A percentile compares a stretch with the other conserved stretches of the same genome.
Conservation (phyloP, 1,284 basidiomycete genomes). For the Vanrija sp. region DNA sequence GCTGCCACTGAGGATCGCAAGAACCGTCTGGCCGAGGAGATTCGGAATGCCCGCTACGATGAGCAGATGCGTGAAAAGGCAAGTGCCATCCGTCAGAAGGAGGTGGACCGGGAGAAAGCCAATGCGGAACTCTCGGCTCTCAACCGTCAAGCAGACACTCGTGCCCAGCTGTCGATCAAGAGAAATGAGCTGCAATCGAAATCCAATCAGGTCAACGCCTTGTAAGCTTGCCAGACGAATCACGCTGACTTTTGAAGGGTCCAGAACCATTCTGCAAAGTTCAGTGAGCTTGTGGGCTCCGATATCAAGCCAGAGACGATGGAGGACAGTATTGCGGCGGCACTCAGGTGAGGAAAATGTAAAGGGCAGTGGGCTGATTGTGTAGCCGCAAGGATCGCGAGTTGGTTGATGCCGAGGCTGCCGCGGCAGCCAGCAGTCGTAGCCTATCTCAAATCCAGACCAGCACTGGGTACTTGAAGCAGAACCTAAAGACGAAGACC, state of each 20-base stretch:
- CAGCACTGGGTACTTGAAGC: slow-evolving; percentile 58
- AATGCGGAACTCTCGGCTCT: slow-evolving; percentile 69
- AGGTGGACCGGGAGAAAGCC: slow-evolving; percentile 67
- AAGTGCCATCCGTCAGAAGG: slow-evolving; percentile 59
- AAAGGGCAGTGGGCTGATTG: background rate
- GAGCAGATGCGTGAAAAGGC: slow-evolving; percentile 62
- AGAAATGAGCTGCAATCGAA: slow-evolving; percentile 65
- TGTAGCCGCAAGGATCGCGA: slow-evolving; percentile 65
- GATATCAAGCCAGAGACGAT: slow-evolving; percentile 63
- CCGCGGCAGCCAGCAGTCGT: slow-evolving; percentile 55
- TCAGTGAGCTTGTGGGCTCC: slow-evolving; percentile 61
- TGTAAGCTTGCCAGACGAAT: slow-evolving; percentile 53
- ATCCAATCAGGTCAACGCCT: slow-evolving; percentile 60
- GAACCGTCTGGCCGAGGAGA: slow-evolving; percentile 58
- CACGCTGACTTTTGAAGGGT: slow-evolving; percentile 52
- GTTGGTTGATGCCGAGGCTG: slow-evolving; percentile 57
- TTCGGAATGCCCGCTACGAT: slow-evolving; percentile 65
- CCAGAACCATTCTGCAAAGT: slow-evolving; percentile 59
- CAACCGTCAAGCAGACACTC: slow-evolving; percentile 73
- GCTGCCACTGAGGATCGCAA: slow-evolving; percentile 63
- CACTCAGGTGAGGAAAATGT: slow-evolving; percentile 55
- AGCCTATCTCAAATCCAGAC: slow-evolving; percentile 62
- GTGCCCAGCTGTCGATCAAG: slow-evolving; percentile 77
- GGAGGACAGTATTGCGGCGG: slow-evolving; percentile 64
- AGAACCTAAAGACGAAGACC: slow-evolving; percentile 61